phyloP scores from a whole-genome alignment of 805 yeast genomes.

The Yueomyces sinensis region DNA sequence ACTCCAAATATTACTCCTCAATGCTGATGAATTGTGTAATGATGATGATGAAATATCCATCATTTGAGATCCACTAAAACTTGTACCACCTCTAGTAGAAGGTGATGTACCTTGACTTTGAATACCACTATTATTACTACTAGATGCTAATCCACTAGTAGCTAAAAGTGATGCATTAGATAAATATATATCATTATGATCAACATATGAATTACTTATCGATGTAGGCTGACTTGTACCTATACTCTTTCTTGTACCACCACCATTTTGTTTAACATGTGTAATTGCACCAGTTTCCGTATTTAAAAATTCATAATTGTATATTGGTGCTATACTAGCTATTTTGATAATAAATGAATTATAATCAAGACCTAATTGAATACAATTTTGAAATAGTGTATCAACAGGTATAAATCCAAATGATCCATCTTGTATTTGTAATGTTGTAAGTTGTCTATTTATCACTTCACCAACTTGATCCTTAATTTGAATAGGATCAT shows the following conservation, averaged over 20 bases:
- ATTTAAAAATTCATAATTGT: constrained; percentile 13
- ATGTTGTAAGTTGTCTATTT: background rate
- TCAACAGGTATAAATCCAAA: constrained; percentile 13
- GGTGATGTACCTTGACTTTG: too few relatives aligned
- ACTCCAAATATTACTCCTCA: constrained; percentile 10
- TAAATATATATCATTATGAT: background rate
- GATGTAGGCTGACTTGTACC: background rate
- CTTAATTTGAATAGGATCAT: background rate
- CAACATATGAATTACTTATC: background rate
- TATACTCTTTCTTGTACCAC: too few relatives aligned
- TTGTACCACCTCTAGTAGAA: background rate
- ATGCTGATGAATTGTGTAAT: constrained; percentile 1
- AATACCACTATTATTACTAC: too few relatives aligned
- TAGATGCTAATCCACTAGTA: background rate
- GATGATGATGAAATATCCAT: constrained; percentile 1
- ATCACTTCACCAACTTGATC: background rate
- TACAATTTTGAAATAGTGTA: constrained; percentile 11
- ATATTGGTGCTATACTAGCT: constrained; percentile 9
- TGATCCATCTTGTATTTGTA: constrained; percentile 5
- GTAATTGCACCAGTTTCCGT: constrained; percentile 12
- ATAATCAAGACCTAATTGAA: constrained; percentile 8
- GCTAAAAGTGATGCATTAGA: background rate
- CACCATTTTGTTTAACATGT: constrained; percentile 10
- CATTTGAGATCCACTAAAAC: constrained; percentile 2
- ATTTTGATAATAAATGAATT: constrained; percentile 11